A percentile compares a stretch with the other conserved stretches of the same genome.
These are phyloP conservation scores for Pholiota molesta DNA, from an alignment of 768 basidiomycete species.

Conservation along the genomic window DNA sequence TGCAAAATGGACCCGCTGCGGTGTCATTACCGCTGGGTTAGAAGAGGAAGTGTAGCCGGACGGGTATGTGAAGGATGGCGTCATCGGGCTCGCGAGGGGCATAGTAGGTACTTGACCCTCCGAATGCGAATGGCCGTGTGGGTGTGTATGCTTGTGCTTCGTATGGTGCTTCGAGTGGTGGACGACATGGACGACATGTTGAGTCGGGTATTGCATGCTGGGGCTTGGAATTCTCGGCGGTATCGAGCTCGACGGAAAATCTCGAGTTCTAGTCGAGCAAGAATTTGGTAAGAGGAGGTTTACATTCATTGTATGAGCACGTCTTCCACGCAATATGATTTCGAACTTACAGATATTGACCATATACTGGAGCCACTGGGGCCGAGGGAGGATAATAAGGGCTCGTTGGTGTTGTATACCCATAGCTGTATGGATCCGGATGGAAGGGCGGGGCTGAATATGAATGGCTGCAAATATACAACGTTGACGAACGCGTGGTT, in stretches of 20 bases:
- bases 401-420: background rate
- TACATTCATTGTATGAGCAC: background rate
- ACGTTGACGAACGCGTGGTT: background rate
- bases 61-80: slow-evolving; percentile 21
- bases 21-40: slow-evolving; percentile 2
- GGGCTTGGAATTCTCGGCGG: background rate
- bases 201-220: background rate
- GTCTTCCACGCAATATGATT: background rate
- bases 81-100: slow-evolving; percentile 10
- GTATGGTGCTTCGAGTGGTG: slow-evolving; percentile 26
- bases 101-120: slow-evolving; percentile 14
- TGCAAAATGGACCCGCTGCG: slow-evolving; percentile 2
- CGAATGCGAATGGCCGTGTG: slow-evolving; percentile 24
- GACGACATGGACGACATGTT: slow-evolving; percentile 25
- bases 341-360: slow-evolving; percentile 4
- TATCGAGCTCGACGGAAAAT: background rate
- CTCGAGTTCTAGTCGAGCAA: background rate
- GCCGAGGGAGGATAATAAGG: background rate
- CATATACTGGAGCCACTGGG: background rate
- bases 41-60: slow-evolving; percentile 8
- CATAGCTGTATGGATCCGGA: background rate
- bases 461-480: background rate
- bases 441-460: background rate
- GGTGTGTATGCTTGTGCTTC: slow-evolving; percentile 26
- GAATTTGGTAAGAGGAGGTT: background rate